Percentiles rank a stretch among this genome's conserved stretches.
These are phyloP conservation scores for Sophora flavescens DNA, from an alignment of 306 rosid species.

Conservation along the genomic window DNA sequence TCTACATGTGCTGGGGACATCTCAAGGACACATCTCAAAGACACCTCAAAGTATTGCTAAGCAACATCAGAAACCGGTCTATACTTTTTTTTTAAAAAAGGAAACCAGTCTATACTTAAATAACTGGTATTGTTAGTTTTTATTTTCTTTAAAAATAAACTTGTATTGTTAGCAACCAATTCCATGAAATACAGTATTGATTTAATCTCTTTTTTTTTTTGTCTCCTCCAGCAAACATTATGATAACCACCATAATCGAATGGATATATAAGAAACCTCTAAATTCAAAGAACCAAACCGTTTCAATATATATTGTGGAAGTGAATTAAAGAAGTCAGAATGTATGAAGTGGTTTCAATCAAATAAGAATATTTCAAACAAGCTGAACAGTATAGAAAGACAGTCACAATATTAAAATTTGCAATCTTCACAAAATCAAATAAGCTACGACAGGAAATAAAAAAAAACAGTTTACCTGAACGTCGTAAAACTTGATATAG, in stretches of 20 bases:
- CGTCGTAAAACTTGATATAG: slow-evolving; percentile 88
- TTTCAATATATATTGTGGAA: slow-evolving; percentile 26
- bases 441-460: slow-evolving; percentile 3
- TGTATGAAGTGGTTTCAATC: slow-evolving; percentile 11
- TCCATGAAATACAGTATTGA: neutral
- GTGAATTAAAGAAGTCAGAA: slow-evolving; percentile 9
- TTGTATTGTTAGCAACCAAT: neutral
- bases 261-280: neutral
- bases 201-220: neutral
- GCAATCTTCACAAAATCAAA: slow-evolving; percentile 21
- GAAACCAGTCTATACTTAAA: slow-evolving; percentile 19
- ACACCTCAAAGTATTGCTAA: slow-evolving; percentile 16
- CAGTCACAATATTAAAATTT: neutral
- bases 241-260: slow-evolving; percentile 6
- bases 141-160: neutral
- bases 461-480: slow-evolving; percentile 56
- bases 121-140: neutral
- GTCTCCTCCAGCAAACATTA: slow-evolving; percentile 14
- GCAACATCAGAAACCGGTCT: slow-evolving; percentile 19
- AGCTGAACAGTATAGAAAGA: neutral
- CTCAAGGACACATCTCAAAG: no score
- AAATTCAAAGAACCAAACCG: slow-evolving; percentile 4
- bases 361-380: slow-evolving; percentile 16
- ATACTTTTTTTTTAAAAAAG: no score
- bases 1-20: no score